Evolutionary conservation across 805 yeast genomes (phyloP).

Genomic region (Candida schatavii): DNA sequence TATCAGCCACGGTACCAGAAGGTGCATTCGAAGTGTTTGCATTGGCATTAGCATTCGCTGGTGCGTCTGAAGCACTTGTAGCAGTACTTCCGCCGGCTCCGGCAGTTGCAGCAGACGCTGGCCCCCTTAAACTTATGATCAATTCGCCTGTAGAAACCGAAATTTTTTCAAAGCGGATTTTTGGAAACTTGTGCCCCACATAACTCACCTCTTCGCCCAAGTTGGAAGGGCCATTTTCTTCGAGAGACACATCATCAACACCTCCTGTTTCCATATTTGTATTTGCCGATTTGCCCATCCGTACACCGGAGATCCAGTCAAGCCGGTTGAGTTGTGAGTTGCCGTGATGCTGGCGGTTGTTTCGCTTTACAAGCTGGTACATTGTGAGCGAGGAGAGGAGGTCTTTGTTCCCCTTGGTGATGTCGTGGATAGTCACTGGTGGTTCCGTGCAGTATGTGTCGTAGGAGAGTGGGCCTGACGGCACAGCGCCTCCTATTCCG

Average conservation of each 20-base stretch:
- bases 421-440: constrained; percentile 29
- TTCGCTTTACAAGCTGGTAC: constrained; percentile 32
- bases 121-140: constrained; percentile 73
- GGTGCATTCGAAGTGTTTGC: constrained; percentile 1
- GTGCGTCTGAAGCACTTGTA: not conserved
- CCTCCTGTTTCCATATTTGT: constrained; percentile 16
- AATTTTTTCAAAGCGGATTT: constrained; percentile 79
- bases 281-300: constrained; percentile 58
- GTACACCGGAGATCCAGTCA: constrained; percentile 91
- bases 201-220: constrained; percentile 89
- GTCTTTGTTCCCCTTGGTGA: constrained; percentile 30
- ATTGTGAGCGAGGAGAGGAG: constrained; percentile 36
- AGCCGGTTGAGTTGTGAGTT: constrained; percentile 56
- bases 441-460: constrained; percentile 38
- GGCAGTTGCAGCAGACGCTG: constrained; percentile 17
- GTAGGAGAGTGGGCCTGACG: constrained; percentile 8
- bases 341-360: constrained; percentile 28
- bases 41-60: constrained; percentile 4
- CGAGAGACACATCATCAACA: constrained; percentile 15
- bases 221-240: constrained; percentile 49
- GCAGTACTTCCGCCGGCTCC: not conserved
- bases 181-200: constrained; percentile 87
- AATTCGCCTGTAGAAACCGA: constrained; percentile 83
- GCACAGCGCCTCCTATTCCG: not conserved
- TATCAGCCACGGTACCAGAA: constrained; percentile 3